phyloP scores from a whole-genome alignment of 345 rosid genomes.

The Anacardium occidentale region DNA sequence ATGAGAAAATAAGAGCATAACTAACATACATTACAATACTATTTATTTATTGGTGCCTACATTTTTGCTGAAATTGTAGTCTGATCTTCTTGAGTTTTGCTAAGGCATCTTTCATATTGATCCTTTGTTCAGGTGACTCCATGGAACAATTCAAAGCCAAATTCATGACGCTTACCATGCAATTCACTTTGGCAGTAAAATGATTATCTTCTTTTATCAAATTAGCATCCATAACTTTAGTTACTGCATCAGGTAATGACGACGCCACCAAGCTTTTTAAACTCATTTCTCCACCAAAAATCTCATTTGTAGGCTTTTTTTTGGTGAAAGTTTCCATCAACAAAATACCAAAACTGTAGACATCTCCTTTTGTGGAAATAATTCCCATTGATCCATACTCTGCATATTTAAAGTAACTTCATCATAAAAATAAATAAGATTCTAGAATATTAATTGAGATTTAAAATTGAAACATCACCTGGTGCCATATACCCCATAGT shows the following conservation, averaged over 20 bases:
- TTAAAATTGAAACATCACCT: background rate
- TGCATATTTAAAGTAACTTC: background rate
- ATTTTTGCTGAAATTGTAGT: background rate
- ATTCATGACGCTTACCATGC: background rate
- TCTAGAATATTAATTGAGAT: no score
- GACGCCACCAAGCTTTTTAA: background rate
- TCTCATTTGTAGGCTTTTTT: background rate
- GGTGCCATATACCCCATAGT: slow-evolving; percentile 5
- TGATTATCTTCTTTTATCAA: background rate
- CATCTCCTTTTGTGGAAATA: background rate
- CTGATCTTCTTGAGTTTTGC: slow-evolving; percentile 1
- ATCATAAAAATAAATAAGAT: background rate
- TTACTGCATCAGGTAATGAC: background rate
- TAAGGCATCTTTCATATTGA: background rate
- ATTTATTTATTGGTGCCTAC: background rate
- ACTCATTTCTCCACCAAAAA: background rate
- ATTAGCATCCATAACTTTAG: background rate
- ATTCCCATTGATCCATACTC: background rate
- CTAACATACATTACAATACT: background rate
- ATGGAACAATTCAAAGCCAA: background rate
- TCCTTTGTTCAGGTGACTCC: background rate
- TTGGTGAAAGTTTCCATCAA: background rate
- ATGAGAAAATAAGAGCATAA: background rate
- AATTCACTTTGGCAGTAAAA: background rate
- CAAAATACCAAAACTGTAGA: background rate